These are phyloP conservation scores for Neurospora sp. DNA, from an alignment of 495 filamentous ascomycete species.

Conservation along the genomic window DNA sequence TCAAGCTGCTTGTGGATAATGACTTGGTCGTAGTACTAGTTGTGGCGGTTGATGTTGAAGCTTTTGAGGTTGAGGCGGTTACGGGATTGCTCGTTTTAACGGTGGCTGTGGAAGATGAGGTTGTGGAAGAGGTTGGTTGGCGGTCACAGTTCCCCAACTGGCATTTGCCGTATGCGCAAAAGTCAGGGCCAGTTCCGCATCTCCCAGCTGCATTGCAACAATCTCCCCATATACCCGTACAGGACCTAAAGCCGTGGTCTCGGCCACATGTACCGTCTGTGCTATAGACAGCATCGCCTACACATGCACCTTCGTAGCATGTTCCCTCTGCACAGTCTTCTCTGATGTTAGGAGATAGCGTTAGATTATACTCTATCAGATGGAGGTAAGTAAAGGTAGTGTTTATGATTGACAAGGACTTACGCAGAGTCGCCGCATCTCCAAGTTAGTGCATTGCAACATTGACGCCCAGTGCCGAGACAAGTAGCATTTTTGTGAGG, in stretches of 20 bases:
- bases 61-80: too few species aligned
- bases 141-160: not conserved
- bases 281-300: slow-evolving; percentile 10
- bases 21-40: too few species aligned
- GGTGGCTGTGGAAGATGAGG: not conserved
- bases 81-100: too few species aligned
- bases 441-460: slow-evolving; percentile 19
- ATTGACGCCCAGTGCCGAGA: slow-evolving; percentile 10
- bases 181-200: slow-evolving; percentile 3
- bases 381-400: not conserved
- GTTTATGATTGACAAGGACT: not conserved
- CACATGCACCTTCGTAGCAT: slow-evolving; percentile 21
- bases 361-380: not conserved
- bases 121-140: not conserved
- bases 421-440: slow-evolving; percentile 17
- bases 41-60: too few species aligned
- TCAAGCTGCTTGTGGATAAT: too few species aligned
- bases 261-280: slow-evolving; percentile 21
- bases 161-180: not conserved
- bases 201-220: slow-evolving; percentile 19
- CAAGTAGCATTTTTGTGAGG: slow-evolving; percentile 23
- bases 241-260: slow-evolving; percentile 8
- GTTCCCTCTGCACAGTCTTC: slow-evolving; percentile 22
- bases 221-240: slow-evolving; percentile 20
- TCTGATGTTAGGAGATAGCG: not conserved